These are phyloP conservation scores for Alternaria sp. DNA, from an alignment of 2,329 filamentous ascomycete species.

Conservation along the genomic window DNA sequence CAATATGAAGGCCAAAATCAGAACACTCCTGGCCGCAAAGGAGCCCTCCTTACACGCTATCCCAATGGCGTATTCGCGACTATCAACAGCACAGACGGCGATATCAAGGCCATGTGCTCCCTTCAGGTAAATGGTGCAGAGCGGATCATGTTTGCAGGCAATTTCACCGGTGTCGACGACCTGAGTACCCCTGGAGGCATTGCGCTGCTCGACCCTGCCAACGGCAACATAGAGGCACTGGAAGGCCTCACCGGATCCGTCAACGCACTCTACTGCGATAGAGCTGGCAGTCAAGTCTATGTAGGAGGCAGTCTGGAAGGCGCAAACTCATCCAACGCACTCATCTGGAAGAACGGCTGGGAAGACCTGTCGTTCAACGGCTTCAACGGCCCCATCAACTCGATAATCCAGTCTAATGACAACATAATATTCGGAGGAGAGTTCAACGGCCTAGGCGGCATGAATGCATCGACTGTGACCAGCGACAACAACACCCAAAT, in stretches of 20 bases:
- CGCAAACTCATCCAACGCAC: slow-evolving; percentile 85
- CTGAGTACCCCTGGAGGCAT: slow-evolving; percentile 77
- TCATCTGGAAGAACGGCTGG: slow-evolving; percentile 79
- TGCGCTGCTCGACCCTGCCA: slow-evolving; percentile 80
- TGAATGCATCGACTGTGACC: slow-evolving; percentile 71
- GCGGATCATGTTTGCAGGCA: slow-evolving; percentile 88
- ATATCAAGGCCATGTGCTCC: slow-evolving; percentile 87
- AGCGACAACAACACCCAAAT: slow-evolving; percentile 75
- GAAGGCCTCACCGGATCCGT: slow-evolving; percentile 85
- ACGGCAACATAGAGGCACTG: slow-evolving; percentile 74
- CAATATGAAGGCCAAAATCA: slow-evolving; percentile 83
- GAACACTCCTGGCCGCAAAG: slow-evolving; percentile 72
- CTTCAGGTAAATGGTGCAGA: slow-evolving; percentile 73
- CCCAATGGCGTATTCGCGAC: slow-evolving; percentile 85
- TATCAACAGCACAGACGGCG: slow-evolving; percentile 79
- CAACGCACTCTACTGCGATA: slow-evolving; percentile 82
- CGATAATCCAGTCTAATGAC: slow-evolving; percentile 82
- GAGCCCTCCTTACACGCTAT: slow-evolving; percentile 79
- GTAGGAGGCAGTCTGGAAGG: slow-evolving; percentile 87
- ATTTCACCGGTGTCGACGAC: slow-evolving; percentile 89
- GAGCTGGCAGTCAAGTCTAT: slow-evolving; percentile 79
- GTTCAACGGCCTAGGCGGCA: slow-evolving; percentile 84
- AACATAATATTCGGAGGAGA: slow-evolving; percentile 91
- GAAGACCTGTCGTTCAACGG: slow-evolving; percentile 86
- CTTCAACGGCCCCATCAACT: slow-evolving; percentile 90